These are phyloP conservation scores for Kodamaea plutei DNA, from an alignment of 1,139 yeast genomes.

Conservation along the genomic window DNA sequence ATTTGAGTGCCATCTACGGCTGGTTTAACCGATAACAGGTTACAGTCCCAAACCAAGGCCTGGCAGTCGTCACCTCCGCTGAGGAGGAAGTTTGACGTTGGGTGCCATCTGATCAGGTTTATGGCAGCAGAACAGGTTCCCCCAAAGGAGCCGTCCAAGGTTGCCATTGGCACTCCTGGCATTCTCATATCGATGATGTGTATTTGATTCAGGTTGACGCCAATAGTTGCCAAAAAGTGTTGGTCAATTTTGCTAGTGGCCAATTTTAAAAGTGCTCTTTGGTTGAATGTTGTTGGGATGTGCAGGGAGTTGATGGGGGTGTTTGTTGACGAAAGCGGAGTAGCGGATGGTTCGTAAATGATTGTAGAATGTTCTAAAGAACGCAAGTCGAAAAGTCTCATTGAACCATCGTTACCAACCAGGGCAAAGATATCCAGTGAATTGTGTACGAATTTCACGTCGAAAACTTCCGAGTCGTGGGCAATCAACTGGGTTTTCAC, in stretches of 20 bases:
- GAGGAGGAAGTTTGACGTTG: constrained; percentile 59
- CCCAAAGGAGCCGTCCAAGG: constrained; percentile 62
- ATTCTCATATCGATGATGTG: constrained; percentile 78
- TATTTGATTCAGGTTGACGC: constrained; percentile 63
- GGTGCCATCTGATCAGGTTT: constrained; percentile 83
- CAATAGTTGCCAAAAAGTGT: constrained; percentile 73
- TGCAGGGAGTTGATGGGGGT: constrained; percentile 2
- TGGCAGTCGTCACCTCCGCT: constrained; percentile 93
- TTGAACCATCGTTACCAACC: constrained; percentile 94
- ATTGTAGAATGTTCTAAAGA: constrained; percentile 92
- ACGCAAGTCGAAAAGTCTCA: constrained; percentile 85
- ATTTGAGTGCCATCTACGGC: constrained; percentile 1
- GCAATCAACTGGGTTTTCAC: constrained; percentile 95
- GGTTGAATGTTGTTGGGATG: constrained; percentile 19
- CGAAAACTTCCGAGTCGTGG: constrained; percentile 93
- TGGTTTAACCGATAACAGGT: constrained; percentile 12
- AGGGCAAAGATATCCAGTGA: constrained; percentile 82
- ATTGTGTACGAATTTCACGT: constrained; percentile 77
- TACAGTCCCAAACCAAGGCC: constrained; percentile 79
- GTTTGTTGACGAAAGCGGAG: constrained; percentile 22
- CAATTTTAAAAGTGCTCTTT: constrained; percentile 66
- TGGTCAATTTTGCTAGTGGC: constrained; percentile 81
- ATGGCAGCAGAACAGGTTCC: constrained; percentile 49
- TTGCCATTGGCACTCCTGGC: constrained; percentile 77
- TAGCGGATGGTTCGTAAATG: constrained; percentile 61